phyloP scores from a whole-genome alignment of 1,284 basidiomycete species.

The Pisolithus thermaeus region DNA sequence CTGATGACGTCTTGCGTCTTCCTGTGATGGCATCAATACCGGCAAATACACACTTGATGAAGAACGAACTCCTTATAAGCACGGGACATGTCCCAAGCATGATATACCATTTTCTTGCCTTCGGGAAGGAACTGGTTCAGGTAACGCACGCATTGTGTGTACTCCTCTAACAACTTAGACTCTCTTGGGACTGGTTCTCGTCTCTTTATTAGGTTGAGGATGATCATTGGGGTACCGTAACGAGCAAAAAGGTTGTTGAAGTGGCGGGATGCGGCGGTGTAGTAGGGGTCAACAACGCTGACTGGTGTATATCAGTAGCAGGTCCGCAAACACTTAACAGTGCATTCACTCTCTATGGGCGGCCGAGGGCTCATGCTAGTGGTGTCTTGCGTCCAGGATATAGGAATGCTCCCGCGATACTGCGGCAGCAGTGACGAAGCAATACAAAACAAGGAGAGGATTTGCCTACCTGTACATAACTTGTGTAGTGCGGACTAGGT shows the following conservation, averaged over 20 bases:
- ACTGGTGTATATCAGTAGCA: slow-evolving; percentile 43
- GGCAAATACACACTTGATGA: slow-evolving; percentile 1
- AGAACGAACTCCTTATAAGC: slow-evolving; percentile 78
- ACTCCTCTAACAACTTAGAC: slow-evolving; percentile 89
- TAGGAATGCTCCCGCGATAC: slow-evolving; percentile 93
- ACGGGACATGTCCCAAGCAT: slow-evolving; percentile 95
- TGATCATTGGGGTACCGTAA: slow-evolving; percentile 88
- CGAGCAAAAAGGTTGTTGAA: slow-evolving; percentile 90
- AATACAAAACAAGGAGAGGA: neutral
- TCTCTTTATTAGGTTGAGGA: slow-evolving; percentile 95
- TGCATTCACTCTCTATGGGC: slow-evolving; percentile 83
- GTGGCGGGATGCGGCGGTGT: slow-evolving; percentile 87
- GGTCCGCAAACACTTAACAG: neutral
- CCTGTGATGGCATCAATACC: slow-evolving; percentile 35
- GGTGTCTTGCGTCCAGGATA: slow-evolving; percentile 95
- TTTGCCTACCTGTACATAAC: slow-evolving; percentile 74
- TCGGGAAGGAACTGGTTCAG: slow-evolving; percentile 93
- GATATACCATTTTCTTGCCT: slow-evolving; percentile 84
- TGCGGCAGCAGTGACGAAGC: slow-evolving; percentile 27
- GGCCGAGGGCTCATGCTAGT: slow-evolving; percentile 89
- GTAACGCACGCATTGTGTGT: slow-evolving; percentile 88
- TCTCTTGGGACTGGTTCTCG: slow-evolving; percentile 81
- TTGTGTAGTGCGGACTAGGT: slow-evolving; percentile 85
- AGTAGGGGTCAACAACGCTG: slow-evolving; percentile 94
- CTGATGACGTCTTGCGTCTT: slow-evolving; percentile 96